These are phyloP conservation scores for Penicillium sp. DNA, from an alignment of 2,329 filamentous ascomycete genomes.

Conservation along the genomic window DNA sequence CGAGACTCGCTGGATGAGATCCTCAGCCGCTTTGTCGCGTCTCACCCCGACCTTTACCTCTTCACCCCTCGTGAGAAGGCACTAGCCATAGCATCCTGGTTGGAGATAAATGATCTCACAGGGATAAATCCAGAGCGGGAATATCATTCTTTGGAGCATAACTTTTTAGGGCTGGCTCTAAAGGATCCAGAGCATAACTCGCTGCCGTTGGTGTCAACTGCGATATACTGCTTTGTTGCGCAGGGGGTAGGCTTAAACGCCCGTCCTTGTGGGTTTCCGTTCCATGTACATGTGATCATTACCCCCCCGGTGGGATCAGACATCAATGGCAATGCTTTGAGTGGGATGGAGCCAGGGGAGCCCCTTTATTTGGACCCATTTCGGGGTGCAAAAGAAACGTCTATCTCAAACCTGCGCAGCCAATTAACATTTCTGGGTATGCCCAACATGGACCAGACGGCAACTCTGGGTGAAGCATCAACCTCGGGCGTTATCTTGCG, in stretches of 20 bases:
- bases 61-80: constrained; percentile 67
- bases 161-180: constrained; percentile 79
- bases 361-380: constrained; percentile 85
- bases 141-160: constrained; percentile 81
- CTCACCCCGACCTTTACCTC: constrained; percentile 53
- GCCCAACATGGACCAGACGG: constrained; percentile 37
- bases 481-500: constrained; percentile 69
- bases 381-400: constrained; percentile 65
- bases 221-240: constrained; percentile 81
- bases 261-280: constrained; percentile 75
- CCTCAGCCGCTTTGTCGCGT: constrained; percentile 54
- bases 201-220: constrained; percentile 79
- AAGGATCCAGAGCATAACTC: constrained; percentile 71
- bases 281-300: constrained; percentile 80
- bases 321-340: constrained; percentile 52
- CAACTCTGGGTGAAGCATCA: constrained; percentile 63
- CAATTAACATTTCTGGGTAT: constrained; percentile 57
- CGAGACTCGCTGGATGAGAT: constrained; percentile 64
- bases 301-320: constrained; percentile 59
- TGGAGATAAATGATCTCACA: constrained; percentile 65
- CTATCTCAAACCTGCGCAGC: constrained; percentile 56
- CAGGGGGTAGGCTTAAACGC: constrained; percentile 71
- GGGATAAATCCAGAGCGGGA: constrained; percentile 66
- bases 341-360: constrained; percentile 31
- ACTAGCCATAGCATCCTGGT: constrained; percentile 64